Evolutionary conservation across 2,329 filamentous ascomycete species (phyloP).

Genomic region (Aspergillus tamarii): DNA sequence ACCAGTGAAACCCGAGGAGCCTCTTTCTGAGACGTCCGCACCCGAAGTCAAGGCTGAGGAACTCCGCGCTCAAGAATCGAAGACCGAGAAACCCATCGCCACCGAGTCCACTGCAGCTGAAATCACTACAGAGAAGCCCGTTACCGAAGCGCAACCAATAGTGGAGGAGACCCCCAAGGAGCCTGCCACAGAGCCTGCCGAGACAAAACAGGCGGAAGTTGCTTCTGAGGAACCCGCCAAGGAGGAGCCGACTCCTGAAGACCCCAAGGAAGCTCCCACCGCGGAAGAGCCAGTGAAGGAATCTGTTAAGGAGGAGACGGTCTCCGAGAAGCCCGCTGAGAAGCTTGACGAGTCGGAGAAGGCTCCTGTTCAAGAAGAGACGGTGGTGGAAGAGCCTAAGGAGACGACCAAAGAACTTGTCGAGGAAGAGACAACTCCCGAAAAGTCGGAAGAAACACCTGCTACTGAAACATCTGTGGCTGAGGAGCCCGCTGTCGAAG

Average conservation of each 20-base stretch:
- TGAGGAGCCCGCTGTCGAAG: background rate
- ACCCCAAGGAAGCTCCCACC: background rate
- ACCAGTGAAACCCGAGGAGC: conserved; percentile 10
- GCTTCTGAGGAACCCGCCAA: background rate
- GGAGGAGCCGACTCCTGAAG: conserved; percentile 3
- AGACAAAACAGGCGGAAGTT: background rate
- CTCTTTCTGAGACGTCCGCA: conserved; percentile 9
- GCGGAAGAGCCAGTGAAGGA: background rate
- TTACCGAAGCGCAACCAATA: background rate
- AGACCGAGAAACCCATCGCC: background rate
- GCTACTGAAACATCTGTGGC: background rate
- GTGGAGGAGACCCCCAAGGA: background rate
- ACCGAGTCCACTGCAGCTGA: background rate
- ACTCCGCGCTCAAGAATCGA: background rate
- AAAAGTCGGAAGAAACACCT: background rate
- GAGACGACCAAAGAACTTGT: background rate
- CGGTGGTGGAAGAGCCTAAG: conserved; percentile 16
- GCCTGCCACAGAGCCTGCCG: background rate
- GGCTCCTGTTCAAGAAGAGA: conserved; percentile 9
- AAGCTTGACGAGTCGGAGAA: conserved; percentile 4
- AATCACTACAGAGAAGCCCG: background rate
- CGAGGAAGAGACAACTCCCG: background rate
- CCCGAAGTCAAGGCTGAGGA: conserved; percentile 6
- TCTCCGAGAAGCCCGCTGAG: background rate
- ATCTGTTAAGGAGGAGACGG: background rate